phyloP scores from a whole-genome alignment of 2,329 filamentous ascomycete genomes.

The Coniochaeta prunicola region DNA sequence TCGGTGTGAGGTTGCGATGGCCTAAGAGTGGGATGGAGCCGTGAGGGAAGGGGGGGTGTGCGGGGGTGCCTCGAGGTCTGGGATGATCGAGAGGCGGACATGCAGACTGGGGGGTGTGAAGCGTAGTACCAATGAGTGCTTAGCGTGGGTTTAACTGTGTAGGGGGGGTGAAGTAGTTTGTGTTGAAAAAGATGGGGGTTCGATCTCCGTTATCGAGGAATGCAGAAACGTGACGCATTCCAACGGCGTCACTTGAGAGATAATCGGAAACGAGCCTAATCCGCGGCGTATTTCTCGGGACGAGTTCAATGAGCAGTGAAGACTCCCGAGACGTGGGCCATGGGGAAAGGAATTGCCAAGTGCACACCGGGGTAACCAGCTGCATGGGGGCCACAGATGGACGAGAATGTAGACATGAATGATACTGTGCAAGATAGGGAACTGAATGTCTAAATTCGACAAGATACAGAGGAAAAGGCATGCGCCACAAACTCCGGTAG shows the following conservation, averaged over 20 bases:
- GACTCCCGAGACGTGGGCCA: neutral
- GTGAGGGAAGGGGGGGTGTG: neutral
- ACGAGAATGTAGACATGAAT: neutral
- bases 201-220: neutral
- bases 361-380: neutral
- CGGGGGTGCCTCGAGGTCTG: neutral
- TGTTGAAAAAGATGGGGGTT: neutral
- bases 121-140: neutral
- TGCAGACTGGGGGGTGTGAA: neutral
- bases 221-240: neutral
- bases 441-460: neutral
- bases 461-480: neutral
- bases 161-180: neutral
- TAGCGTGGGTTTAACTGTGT: neutral
- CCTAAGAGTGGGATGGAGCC: conserved; percentile 1
- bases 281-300: neutral
- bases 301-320: neutral
- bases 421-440: neutral
- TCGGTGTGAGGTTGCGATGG: neutral
- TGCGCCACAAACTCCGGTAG: neutral
- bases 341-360: neutral
- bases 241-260: neutral
- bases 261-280: neutral
- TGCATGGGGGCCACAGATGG: neutral
- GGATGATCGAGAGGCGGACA: neutral